Evolutionary conservation across 192 early-diverging fungal species (phyloP).

Genomic region (Podila clonocystis): DNA sequence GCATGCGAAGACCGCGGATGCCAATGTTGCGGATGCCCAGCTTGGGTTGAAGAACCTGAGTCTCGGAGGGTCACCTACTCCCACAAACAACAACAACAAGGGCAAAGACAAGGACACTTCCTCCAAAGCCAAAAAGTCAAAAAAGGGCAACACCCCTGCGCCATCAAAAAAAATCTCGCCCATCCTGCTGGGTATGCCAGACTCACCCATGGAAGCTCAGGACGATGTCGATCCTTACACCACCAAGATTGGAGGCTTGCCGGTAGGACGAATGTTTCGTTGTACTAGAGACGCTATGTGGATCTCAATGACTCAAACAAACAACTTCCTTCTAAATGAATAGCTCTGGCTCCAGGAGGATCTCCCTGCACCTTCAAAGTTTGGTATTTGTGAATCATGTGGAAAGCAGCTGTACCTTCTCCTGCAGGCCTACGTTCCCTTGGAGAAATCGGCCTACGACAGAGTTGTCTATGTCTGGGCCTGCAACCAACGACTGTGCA

Average conservation of each 20-base stretch:
- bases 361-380: constrained; percentile 29
- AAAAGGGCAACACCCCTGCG: neutral
- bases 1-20: neutral
- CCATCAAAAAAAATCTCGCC: constrained; percentile 45
- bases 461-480: constrained; percentile 84
- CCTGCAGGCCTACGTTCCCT: constrained; percentile 78
- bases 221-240: constrained; percentile 67
- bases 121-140: constrained; percentile 1
- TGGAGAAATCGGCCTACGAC: constrained; percentile 74
- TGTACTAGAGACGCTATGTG: neutral
- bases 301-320: neutral
- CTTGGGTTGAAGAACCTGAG: neutral
- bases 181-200: constrained; percentile 59
- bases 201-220: constrained; percentile 49
- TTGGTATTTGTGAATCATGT: constrained; percentile 67
- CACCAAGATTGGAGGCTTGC: constrained; percentile 74
- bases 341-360: constrained; percentile 57
- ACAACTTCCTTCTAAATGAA: neutral
- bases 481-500: constrained; percentile 81
- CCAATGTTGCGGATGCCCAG: neutral
- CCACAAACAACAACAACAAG: constrained; percentile 19
- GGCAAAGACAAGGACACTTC: neutral
- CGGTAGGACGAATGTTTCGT: constrained; percentile 52
- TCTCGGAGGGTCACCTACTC: neutral
- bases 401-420: constrained; percentile 69